Conservation (phyloP, 2,329 filamentous ascomycete species). For the Aspergillus unguis region DNA sequence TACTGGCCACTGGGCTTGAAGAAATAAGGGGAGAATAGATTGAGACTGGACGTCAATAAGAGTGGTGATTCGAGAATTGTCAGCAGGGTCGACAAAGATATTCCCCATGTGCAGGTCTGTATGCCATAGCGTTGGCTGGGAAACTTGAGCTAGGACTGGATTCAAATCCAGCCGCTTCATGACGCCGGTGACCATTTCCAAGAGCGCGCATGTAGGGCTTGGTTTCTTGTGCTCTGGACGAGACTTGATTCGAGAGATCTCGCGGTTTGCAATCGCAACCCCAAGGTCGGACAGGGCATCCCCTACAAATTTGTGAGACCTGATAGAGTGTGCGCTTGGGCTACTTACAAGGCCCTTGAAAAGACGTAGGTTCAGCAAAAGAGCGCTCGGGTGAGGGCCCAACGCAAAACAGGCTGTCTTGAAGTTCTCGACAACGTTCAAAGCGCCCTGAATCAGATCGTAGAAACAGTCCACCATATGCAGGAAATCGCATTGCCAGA, state of each 20-base stretch:
- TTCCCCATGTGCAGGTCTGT: slow-evolving; percentile 26
- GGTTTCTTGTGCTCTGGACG: not conserved
- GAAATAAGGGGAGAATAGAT: slow-evolving; percentile 26
- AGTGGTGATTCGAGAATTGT: slow-evolving; percentile 19
- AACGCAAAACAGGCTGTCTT: not conserved
- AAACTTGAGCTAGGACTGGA: slow-evolving; percentile 1
- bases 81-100: slow-evolving; percentile 27
- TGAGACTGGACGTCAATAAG: slow-evolving; percentile 27
- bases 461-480: slow-evolving; percentile 26
- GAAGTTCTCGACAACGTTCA: not conserved
- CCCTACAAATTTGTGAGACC: not conserved
- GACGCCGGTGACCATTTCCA: not conserved
- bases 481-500: slow-evolving; percentile 19
- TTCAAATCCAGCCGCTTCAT: not conserved
- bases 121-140: slow-evolving; percentile 23
- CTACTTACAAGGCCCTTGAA: not conserved
- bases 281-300: not conserved
- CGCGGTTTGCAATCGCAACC: not conserved
- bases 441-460: not conserved
- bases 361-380: not conserved
- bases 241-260: not conserved
- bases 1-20: slow-evolving; percentile 27
- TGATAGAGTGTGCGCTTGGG: not conserved
- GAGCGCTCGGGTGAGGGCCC: slow-evolving; percentile 1
- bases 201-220: not conserved